Percentiles rank a stretch among this genome's conserved stretches.
Conservation (phyloP, 1,139 yeast genomes). For the Saccharomycopsis crataegensis region DNA sequence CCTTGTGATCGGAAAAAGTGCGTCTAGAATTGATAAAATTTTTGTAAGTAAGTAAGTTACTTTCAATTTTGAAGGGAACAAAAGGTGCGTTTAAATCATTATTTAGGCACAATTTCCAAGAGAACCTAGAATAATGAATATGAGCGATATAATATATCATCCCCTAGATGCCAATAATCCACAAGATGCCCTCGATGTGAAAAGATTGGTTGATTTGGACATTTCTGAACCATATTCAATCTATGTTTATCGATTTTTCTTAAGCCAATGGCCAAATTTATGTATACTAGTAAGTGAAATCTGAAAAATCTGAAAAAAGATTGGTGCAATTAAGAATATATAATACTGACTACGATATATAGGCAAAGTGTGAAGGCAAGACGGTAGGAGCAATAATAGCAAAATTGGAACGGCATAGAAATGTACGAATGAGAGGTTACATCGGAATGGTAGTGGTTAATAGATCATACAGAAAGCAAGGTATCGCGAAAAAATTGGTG, state of each 20-base stretch:
- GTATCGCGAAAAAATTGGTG: constrained; percentile 74
- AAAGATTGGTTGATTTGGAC: constrained; percentile 47
- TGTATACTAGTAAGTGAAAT: constrained; percentile 32
- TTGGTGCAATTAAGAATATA: not conserved
- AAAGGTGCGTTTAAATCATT: no score
- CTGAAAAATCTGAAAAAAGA: not conserved
- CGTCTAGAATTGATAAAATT: no score
- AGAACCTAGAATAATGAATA: no score
- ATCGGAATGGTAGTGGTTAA: constrained; percentile 94
- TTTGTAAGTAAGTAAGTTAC: no score
- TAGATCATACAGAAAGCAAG: constrained; percentile 60
- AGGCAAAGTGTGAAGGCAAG: constrained; percentile 34
- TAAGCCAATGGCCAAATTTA: constrained; percentile 63
- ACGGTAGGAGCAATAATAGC: constrained; percentile 80
- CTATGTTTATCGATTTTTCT: constrained; percentile 62
- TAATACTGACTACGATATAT: not conserved
- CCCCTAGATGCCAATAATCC: constrained; percentile 24
- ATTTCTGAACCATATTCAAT: constrained; percentile 68
- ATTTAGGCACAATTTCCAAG: no score
- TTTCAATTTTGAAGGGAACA: no score
- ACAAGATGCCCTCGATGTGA: constrained; percentile 30
- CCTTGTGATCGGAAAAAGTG: no score
- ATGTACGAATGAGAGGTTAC: constrained; percentile 71
- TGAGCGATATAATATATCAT: no score
- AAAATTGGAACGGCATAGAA: constrained; percentile 73